phyloP scores from a whole-genome alignment of 352 stramenopile species.

The Plasmopara halstedii region DNA sequence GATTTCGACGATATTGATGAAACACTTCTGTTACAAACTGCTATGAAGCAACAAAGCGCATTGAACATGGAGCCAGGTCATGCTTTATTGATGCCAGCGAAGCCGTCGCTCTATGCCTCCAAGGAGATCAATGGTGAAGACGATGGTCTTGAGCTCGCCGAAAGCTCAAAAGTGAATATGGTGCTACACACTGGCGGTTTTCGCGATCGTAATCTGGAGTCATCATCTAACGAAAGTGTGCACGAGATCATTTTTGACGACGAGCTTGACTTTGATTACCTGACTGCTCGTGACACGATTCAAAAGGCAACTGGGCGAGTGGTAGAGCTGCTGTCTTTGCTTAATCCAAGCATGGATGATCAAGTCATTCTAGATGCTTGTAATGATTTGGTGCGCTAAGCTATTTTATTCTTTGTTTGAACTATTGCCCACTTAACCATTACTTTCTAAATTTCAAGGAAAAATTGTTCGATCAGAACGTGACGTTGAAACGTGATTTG shows the following conservation, averaged over 20 bases:
- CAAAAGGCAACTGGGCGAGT: slow-evolving; percentile 71
- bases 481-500: slow-evolving; percentile 61
- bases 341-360: slow-evolving; percentile 84
- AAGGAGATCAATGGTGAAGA: slow-evolving; percentile 22
- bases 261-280: slow-evolving; percentile 77
- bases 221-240: slow-evolving; percentile 25
- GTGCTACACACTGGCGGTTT: slow-evolving; percentile 13
- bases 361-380: slow-evolving; percentile 80
- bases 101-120: slow-evolving; percentile 18
- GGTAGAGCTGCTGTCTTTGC: slow-evolving; percentile 61
- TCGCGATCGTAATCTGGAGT: slow-evolving; percentile 12
- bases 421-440: neutral
- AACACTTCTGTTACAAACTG: slow-evolving; percentile 39
- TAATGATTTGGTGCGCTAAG: slow-evolving; percentile 40
- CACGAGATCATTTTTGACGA: slow-evolving; percentile 74
- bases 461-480: slow-evolving; percentile 76
- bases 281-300: slow-evolving; percentile 56
- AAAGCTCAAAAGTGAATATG: slow-evolving; percentile 12
- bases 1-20: slow-evolving; percentile 73
- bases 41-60: slow-evolving; percentile 25
- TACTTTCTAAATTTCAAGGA: slow-evolving; percentile 23
- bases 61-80: slow-evolving; percentile 8
- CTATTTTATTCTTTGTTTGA: neutral
- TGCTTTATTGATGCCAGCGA: slow-evolving; percentile 9
- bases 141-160: slow-evolving; percentile 16